Evolutionary conservation across 2,329 filamentous ascomycete species (phyloP).

Genomic region (Ploettnerulaceae sp.): DNA sequence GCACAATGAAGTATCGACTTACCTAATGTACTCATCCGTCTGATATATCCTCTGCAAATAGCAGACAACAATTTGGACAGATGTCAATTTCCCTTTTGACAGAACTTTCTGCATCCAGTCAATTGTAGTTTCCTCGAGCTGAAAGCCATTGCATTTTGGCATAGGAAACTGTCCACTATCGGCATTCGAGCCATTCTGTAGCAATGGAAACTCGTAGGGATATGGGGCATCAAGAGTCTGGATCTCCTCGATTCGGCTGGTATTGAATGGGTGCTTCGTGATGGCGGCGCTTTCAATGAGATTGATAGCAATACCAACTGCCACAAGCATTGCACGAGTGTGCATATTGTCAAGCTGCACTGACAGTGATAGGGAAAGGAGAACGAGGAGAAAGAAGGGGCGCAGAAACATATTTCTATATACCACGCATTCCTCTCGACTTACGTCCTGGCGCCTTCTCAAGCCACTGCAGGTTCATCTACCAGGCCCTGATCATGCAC

Average conservation of each 20-base stretch:
- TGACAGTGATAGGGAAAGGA: no score
- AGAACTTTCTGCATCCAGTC: slow-evolving; percentile 60
- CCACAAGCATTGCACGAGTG: no score
- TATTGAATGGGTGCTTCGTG: slow-evolving; percentile 4
- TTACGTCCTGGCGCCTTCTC: no score
- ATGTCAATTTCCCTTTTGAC: slow-evolving; percentile 49
- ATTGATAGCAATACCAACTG: background rate
- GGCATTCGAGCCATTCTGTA: slow-evolving; percentile 32
- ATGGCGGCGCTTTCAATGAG: background rate
- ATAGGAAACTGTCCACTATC: slow-evolving; percentile 50
- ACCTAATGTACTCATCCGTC: slow-evolving; percentile 62
- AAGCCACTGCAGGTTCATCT: no score
- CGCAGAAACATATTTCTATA: no score
- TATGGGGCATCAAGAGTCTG: slow-evolving; percentile 35
- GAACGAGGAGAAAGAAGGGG: no score
- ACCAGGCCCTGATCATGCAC: no score
- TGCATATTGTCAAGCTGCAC: no score
- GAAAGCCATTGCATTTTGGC: slow-evolving; percentile 54
- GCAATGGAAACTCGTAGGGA: slow-evolving; percentile 37
- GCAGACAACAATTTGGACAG: slow-evolving; percentile 54
- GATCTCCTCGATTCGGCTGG: slow-evolving; percentile 29
- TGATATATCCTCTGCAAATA: slow-evolving; percentile 58
- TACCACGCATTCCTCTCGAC: no score
- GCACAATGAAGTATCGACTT: slow-evolving; percentile 16
- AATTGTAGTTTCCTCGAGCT: slow-evolving; percentile 65